phyloP scores from a whole-genome alignment of 2,329 filamentous ascomycete species.

The Hypoxylon sp. region DNA sequence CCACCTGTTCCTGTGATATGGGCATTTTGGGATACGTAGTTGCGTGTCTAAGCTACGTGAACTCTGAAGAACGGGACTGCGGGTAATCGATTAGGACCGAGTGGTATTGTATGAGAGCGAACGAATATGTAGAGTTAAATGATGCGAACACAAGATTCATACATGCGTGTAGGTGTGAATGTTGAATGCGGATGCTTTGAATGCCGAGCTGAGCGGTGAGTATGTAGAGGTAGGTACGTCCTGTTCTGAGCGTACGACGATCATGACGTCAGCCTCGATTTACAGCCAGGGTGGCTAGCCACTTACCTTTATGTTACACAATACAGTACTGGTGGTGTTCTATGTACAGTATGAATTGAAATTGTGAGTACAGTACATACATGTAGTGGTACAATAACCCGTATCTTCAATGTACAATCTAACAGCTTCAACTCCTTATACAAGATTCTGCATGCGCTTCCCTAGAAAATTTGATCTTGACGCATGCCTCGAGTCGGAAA shows the following conservation, averaged over 20 bases:
- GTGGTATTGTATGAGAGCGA: neutral
- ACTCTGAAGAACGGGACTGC: neutral
- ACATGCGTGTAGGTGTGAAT: too few relatives aligned
- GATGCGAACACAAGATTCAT: neutral
- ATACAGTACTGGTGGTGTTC: too few relatives aligned
- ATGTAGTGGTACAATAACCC: too few relatives aligned
- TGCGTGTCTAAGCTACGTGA: neutral
- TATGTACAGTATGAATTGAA: too few relatives aligned
- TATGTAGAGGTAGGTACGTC: constrained; percentile 1
- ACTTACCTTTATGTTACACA: too few relatives aligned
- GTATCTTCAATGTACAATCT: too few relatives aligned
- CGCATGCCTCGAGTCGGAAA: neutral
- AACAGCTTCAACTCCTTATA: too few relatives aligned
- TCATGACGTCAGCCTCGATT: constrained; percentile 19
- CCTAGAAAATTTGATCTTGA: neutral
- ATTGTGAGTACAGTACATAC: too few relatives aligned
- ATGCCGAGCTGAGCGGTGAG: constrained; percentile 21
- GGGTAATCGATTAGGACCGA: neutral
- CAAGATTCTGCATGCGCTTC: too few relatives aligned
- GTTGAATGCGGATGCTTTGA: neutral
- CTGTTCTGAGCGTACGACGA: neutral
- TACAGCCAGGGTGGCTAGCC: neutral
- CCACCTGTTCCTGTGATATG: constrained; percentile 20
- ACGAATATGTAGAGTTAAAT: neutral
- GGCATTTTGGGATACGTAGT: constrained; percentile 25